A percentile compares a stretch with the other conserved stretches of the same genome.
Conservation (phyloP, 768 basidiomycete species). For the Pholiota molesta region DNA sequence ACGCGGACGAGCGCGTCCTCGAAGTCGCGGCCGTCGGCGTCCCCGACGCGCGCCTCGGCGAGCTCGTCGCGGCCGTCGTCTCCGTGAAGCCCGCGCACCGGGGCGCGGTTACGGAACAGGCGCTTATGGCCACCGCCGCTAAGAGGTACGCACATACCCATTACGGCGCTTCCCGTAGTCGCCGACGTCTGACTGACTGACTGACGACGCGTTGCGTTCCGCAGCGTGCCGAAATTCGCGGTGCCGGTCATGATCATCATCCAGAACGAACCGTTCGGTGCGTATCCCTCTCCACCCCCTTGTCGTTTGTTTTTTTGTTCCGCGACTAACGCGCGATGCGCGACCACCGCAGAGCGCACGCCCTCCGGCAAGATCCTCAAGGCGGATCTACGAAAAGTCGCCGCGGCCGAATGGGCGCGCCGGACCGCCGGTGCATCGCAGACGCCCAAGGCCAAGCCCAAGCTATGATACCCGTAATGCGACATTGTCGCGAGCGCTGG, state of each 20-base stretch:
- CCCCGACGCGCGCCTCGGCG: slow-evolving; percentile 60
- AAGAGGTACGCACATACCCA: slow-evolving; percentile 46
- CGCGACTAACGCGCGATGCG: background rate
- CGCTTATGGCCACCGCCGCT: slow-evolving; percentile 45
- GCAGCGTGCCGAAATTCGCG: slow-evolving; percentile 53
- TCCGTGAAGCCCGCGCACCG: slow-evolving; percentile 47
- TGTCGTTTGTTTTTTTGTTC: no score
- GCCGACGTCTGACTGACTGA: background rate
- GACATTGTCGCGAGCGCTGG: background rate
- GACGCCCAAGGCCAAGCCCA: slow-evolving; percentile 9
- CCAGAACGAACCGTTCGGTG: slow-evolving; percentile 50
- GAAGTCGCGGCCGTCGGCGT: slow-evolving; percentile 66
- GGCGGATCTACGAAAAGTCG: slow-evolving; percentile 47
- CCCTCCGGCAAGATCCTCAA: slow-evolving; percentile 65
- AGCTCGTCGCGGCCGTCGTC: slow-evolving; percentile 60
- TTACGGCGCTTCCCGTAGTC: background rate
- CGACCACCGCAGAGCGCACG: slow-evolving; percentile 43
- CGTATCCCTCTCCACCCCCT: slow-evolving; percentile 12
- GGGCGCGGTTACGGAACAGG: slow-evolving; percentile 49
- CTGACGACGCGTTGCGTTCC: background rate
- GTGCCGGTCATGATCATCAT: slow-evolving; percentile 65
- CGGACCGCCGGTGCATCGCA: slow-evolving; percentile 29
- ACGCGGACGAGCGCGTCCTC: slow-evolving; percentile 53
- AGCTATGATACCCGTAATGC: slow-evolving; percentile 2
- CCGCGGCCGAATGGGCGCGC: slow-evolving; percentile 47